phyloP scores from a whole-genome alignment of 2,329 filamentous ascomycete genomes.

The Fusarium pseudonygamai region DNA sequence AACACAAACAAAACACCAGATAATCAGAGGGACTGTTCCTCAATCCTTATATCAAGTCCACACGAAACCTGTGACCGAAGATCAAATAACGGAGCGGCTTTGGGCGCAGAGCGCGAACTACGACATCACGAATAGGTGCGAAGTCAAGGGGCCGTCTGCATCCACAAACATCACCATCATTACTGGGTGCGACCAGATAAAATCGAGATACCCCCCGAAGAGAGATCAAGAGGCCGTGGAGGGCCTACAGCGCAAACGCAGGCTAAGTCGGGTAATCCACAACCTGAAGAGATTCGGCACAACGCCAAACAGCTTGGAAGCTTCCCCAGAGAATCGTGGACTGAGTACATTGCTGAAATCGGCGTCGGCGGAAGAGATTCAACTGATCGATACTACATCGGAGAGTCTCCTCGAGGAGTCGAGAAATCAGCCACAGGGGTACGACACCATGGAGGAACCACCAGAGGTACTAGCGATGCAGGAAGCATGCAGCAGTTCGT shows the following conservation, averaged over 20 bases:
- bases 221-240: background rate
- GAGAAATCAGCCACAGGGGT: slow-evolving; percentile 21
- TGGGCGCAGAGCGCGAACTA: slow-evolving; percentile 38
- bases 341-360: slow-evolving; percentile 44
- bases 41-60: slow-evolving; percentile 13
- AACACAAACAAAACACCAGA: slow-evolving; percentile 27
- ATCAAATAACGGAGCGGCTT: slow-evolving; percentile 11
- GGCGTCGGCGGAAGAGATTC: slow-evolving; percentile 23
- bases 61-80: slow-evolving; percentile 6
- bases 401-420: slow-evolving; percentile 17
- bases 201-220: slow-evolving; percentile 29
- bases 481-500: slow-evolving; percentile 38
- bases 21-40: slow-evolving; percentile 2
- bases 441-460: background rate
- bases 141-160: slow-evolving; percentile 51
- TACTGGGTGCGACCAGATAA: slow-evolving; percentile 61
- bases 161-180: slow-evolving; percentile 70
- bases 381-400: slow-evolving; percentile 47
- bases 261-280: slow-evolving; percentile 34
- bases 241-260: slow-evolving; percentile 9
- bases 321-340: slow-evolving; percentile 30
- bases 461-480: background rate
- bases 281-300: slow-evolving; percentile 32
- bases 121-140: slow-evolving; percentile 36
- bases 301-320: slow-evolving; percentile 25